Base-by-base conservation (phyloP, 2,329 filamentous ascomycete species). In the Nannizzia gypsea region DNA sequence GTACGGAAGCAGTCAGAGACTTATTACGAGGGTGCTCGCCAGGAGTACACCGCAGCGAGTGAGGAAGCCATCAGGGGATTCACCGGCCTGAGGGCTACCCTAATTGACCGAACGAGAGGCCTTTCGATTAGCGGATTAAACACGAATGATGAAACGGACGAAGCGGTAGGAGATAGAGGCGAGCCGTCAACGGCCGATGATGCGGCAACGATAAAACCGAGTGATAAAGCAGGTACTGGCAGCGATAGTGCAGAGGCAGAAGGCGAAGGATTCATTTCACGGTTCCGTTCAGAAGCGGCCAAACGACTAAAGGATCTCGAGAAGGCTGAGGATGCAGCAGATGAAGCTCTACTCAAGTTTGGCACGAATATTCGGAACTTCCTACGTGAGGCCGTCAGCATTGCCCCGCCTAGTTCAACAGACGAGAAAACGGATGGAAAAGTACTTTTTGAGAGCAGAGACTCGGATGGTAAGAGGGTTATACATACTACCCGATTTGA, bases 1-100 rank as follows among this genome's bases (percentile, higher is more conserved):
- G 91, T 96, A n/a, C 88, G 90, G 70, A 96, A 96, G 76, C 91
- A 96, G 84, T 87, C 91, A 68, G 90, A 91, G 74, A 89, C 86
- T 62, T 93, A 96, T 74, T 89, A 88, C 67, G 88, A 95, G 71
- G 90, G 87, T 17, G 86, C 84, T 20, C 79, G 86, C 67, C 88
- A 96, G 71, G 91, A 97, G 76, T 85, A 93, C 63, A 83, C 83
- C 4, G 84, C 85, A 60, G 87, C 90, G 26, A 83, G 88, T 64
- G 86, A 86, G 68, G 90, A 95, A 72, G 92, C 93, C 24, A 83
- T 83, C 22, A 89, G 90, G 68, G 88, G 90, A 22, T 81, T 96
- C 65, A 86, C 83, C 13, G 88, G 82, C 63, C 78, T 95, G 46
- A 80, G 81, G 65, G 80, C 83, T 59, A 81, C 80, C 34, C 79